Percentiles rank a stretch among this genome's conserved stretches.
Conservation (phyloP, 148 eudicot species). For the Heliamphora exappendiculata region DNA sequence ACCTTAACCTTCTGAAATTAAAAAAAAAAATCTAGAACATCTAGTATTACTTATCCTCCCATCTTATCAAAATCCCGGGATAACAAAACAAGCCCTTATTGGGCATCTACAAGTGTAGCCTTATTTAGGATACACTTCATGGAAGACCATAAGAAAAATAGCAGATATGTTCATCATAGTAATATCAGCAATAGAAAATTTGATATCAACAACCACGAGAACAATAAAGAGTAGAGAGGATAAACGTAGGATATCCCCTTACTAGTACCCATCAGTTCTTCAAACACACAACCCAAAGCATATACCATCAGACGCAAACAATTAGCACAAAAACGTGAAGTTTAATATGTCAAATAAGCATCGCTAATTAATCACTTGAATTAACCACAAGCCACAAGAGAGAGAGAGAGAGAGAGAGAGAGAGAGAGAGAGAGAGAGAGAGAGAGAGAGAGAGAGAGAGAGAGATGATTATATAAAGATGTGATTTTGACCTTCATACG, state of each 20-base stretch:
- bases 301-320: neutral
- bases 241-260: neutral
- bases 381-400: too few relatives aligned
- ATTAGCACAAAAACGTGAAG: neutral
- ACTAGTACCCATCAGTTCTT: neutral
- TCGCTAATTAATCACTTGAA: neutral
- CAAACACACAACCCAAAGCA: neutral
- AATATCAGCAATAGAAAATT: neutral
- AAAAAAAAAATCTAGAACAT: too few relatives aligned
- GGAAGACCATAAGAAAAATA: neutral
- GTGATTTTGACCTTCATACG: constrained; percentile 61
- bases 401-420: too few relatives aligned
- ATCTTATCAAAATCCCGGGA: too few relatives aligned
- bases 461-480: neutral
- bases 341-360: neutral
- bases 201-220: neutral
- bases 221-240: neutral
- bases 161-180: neutral
- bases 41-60: too few relatives aligned
- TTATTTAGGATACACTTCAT: neutral
- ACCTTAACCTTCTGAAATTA: too few relatives aligned
- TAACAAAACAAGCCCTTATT: too few relatives aligned
- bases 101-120: neutral
- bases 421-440: too few relatives aligned
- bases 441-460: neutral